Base-by-base conservation (phyloP, 345 rosid genomes). In the Hypericum perforatum region DNA sequence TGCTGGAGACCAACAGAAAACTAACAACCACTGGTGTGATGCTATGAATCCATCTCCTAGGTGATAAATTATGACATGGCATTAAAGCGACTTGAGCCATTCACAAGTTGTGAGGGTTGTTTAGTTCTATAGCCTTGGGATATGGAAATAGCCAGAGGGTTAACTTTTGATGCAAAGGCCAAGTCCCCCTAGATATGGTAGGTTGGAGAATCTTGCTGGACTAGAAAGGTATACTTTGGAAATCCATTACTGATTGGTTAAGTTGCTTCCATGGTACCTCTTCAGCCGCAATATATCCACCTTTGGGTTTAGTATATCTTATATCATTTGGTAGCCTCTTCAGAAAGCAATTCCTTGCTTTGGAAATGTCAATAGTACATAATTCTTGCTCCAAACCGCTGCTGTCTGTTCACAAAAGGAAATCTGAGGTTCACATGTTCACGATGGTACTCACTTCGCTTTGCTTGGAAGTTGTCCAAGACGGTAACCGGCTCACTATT, bases 291-390 rank as follows among this genome's bases (percentile, higher is more conserved):
- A 81, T 41, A 81, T 41, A 50, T 70, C 56, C 62, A 59, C 63
- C 52, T 60, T 51, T 54, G 73, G 82, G 70, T 77, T 84, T 72
- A 70, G 94, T 49, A 77, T 89, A 71, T 70, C 73, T 63, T 72
- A 49, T 50, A 16, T 41, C 36, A 57, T 37, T 5, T 58, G 67
- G 39, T 57, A 66, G 70, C 71, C 80, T 71, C 65, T 39, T 54
- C 63, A 63, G 60, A 67, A 84, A 83, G 86, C 68, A 69, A 87
- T 87, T 69, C 95, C 75, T 76, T 84, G 44, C 87, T 81, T 83
- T 60, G 41, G 63, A 66, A 43, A 22, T 22, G 32, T 1, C 32
- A 22, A 4, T 22, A 22, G n/a, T n/a, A n/a, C n/a, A n/a, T n/a
- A n/a, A n/a, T n/a, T n/a, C n/a, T n/a, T n/a, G n/a, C n/a, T n/a